Evolutionary conservation across 345 rosid species (phyloP).

Genomic region (Populus nigra): DNA sequence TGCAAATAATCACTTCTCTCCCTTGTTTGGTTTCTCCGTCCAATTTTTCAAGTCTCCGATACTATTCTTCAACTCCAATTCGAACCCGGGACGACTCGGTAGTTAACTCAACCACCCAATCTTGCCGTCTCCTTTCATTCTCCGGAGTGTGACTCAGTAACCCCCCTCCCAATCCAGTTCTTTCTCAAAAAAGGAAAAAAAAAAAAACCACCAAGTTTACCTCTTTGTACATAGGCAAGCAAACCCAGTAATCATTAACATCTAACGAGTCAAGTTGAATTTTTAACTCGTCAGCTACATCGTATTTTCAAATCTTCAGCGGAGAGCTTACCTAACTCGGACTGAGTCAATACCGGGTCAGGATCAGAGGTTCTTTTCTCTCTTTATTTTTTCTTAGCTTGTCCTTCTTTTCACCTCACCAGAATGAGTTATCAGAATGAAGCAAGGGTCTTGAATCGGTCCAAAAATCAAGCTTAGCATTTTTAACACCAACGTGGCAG

Average conservation of each 20-base stretch:
- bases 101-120: slow-evolving; percentile 10
- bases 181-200: not conserved
- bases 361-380: slow-evolving; percentile 13
- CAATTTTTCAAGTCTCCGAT: not conserved
- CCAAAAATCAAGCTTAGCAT: slow-evolving; percentile 46
- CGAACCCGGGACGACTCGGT: slow-evolving; percentile 32
- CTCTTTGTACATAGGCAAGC: slow-evolving; percentile 4
- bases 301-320: not conserved
- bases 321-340: slow-evolving; percentile 11
- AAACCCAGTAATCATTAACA: not conserved
- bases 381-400: not conserved
- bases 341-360: slow-evolving; percentile 32
- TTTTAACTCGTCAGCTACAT: slow-evolving; percentile 1
- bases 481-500: slow-evolving; percentile 51
- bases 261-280: not conserved
- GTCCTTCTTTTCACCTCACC: slow-evolving; percentile 24
- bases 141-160: not conserved
- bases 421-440: slow-evolving; percentile 46
- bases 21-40: not conserved
- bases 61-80: not conserved
- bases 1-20: not conserved
- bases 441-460: slow-evolving; percentile 82
- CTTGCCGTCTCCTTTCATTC: slow-evolving; percentile 15
- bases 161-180: not conserved
- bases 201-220: not conserved